Evolutionary conservation across 2,329 filamentous ascomycete genomes (phyloP), one percentile per base, ranked within the genome.

Genomic region (Talaromyces sp.): DNA sequence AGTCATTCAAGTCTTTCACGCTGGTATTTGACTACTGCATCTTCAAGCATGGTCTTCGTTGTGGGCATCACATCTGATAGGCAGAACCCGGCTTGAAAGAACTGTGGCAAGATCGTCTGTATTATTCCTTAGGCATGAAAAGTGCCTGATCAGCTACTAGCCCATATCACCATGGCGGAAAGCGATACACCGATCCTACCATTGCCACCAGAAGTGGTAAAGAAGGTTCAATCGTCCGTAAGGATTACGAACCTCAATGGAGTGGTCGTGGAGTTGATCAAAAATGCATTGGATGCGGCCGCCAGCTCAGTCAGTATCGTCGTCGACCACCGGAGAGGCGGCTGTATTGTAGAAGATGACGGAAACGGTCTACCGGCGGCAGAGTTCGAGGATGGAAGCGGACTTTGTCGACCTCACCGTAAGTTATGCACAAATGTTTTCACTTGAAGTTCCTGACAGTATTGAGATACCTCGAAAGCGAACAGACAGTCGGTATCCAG

Each of bases 171-270:
- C 25, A 66, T 66, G 64, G 85, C 45, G 9, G 45, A 66, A 11
- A 57, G 41, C 22, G 64, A 68, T 50, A 60, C 69, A 61, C 70
- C 60, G n/a, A 94, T 95, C 73, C 83, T 83, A 69, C 87, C 83
- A 60, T 84, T 97, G 66, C 90, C 92, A 13, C 79, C 85, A 43
- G 83, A 90, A 69, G 91, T 90, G 64, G 83, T 88, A 70, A 86
- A 89, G 57, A 91, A 93, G 75, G 89, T 99, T 79, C 91, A 89
- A 74, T 97, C 94, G 0, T 96, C 94, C 0, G 87, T 87, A n/a
- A 83, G 85, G 63, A 89, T 98, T 70, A 90, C 88, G 1, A 90
- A 88, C 52, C 81, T 98, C 37, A 89, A 89, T 70, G 85, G 81
- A 31, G 92, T 91, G 4, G 81, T 91, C 15, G 81, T 87, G 63